Conservation (phyloP, 2,329 filamentous ascomycete genomes). For the Leptographium flavum region DNA sequence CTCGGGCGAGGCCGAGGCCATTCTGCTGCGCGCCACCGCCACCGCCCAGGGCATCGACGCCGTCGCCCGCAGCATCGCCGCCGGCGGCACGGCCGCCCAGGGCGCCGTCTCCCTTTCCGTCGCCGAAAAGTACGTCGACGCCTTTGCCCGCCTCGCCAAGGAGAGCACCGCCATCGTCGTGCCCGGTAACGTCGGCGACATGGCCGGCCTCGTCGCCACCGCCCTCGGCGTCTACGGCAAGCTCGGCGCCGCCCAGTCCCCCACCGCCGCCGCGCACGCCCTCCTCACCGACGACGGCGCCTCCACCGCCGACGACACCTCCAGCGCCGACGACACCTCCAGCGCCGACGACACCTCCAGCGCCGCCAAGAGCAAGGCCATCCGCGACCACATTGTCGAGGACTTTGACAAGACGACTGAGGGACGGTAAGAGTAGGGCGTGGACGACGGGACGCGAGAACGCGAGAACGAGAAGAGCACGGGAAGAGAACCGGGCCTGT, state of each 20-base stretch:
- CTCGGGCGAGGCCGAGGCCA: conserved; percentile 86
- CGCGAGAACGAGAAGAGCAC: too few species aligned
- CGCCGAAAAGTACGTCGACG: conserved; percentile 92
- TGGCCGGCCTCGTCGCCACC: conserved; percentile 91
- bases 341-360: conserved; percentile 1
- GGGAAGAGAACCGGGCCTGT: too few species aligned
- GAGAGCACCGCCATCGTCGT: conserved; percentile 94
- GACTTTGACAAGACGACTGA: conserved; percentile 15
- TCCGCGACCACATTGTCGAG: conserved; percentile 15
- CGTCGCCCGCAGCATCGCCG: conserved; percentile 60
- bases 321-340: conserved; percentile 4
- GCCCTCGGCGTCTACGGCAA: conserved; percentile 93
- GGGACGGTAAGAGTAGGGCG: conserved; percentile 3
- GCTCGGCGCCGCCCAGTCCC: conserved; percentile 65
- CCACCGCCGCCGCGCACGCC: conserved; percentile 48
- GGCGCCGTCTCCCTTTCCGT: conserved; percentile 75
- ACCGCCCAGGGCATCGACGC: conserved; percentile 81
- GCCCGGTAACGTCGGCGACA: conserved; percentile 91
- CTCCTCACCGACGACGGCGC: conserved; percentile 21
- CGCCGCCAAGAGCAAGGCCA: conserved; percentile 6
- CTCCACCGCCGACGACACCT: too few species aligned
- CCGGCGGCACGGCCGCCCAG: conserved; percentile 63
- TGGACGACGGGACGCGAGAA: neutral
- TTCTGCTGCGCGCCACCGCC: conserved; percentile 66
- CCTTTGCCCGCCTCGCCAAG: conserved; percentile 82